phyloP scores from a whole-genome alignment of 805 yeast genomes.

The Zygotorulaspora chibaensis region DNA sequence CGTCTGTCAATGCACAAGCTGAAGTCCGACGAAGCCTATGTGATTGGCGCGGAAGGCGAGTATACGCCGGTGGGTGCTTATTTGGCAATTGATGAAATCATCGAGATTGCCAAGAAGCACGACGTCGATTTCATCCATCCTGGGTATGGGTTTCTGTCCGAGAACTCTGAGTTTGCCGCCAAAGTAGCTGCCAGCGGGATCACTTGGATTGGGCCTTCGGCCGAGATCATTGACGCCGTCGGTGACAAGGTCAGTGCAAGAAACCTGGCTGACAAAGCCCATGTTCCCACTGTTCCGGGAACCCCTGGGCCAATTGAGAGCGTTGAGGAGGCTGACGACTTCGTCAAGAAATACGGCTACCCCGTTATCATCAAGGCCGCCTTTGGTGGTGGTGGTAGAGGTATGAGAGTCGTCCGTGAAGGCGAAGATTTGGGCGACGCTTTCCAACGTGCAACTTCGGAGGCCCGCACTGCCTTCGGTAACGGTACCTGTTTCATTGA shows the following conservation, averaged over 20 bases:
- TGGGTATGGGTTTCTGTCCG: slow-evolving; percentile 87
- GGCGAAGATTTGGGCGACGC: slow-evolving; percentile 93
- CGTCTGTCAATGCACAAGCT: slow-evolving; percentile 89
- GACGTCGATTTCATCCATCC: slow-evolving; percentile 86
- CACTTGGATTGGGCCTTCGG: slow-evolving; percentile 94
- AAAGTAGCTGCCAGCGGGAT: slow-evolving; percentile 89
- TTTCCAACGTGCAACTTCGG: slow-evolving; percentile 87
- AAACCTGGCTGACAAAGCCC: slow-evolving; percentile 69
- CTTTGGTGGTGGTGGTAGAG: slow-evolving; percentile 99
- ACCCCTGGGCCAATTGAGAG: slow-evolving; percentile 93
- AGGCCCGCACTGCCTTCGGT: slow-evolving; percentile 94
- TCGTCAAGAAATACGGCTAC: slow-evolving; percentile 80
- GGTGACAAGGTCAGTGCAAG: slow-evolving; percentile 98
- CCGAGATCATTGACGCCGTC: slow-evolving; percentile 82
- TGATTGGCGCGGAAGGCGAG: slow-evolving; percentile 84
- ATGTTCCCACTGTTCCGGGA: slow-evolving; percentile 95
- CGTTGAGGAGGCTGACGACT: slow-evolving; percentile 70
- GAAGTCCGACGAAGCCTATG: slow-evolving; percentile 92
- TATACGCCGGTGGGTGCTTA: slow-evolving; percentile 95
- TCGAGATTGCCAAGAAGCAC: slow-evolving; percentile 74
- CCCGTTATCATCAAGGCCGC: slow-evolving; percentile 99
- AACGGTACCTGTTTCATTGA: slow-evolving; percentile 98
- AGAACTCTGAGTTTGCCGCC: slow-evolving; percentile 88
- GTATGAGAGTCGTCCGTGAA: slow-evolving; percentile 98
- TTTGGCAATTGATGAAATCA: slow-evolving; percentile 91